phyloP scores from a whole-genome alignment of 2,329 filamentous ascomycete species.

The Exophiala alcalophila region DNA sequence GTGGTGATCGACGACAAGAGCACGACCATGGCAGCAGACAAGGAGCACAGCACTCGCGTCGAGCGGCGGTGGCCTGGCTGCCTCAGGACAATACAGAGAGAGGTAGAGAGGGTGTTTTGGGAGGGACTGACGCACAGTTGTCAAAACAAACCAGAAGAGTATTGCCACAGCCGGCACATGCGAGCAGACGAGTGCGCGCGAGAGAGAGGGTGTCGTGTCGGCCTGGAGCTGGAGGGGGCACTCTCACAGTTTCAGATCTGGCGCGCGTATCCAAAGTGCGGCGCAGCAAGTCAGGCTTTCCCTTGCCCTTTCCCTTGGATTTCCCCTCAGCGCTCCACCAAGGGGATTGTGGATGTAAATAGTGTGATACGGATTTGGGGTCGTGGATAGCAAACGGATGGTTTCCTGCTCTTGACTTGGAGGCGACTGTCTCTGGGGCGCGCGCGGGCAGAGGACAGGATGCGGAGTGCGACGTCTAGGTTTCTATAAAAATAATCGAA shows the following conservation, averaged over 20 bases:
- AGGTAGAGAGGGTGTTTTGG: slow-evolving; percentile 10
- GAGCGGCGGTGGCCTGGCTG: too few relatives aligned
- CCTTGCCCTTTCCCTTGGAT: slow-evolving; percentile 3
- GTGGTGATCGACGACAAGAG: slow-evolving; percentile 5
- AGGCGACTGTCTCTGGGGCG: too few relatives aligned
- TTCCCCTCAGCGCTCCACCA: slow-evolving; percentile 19
- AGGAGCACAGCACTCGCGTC: not conserved
- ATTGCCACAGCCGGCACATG: slow-evolving; percentile 8
- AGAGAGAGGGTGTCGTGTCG: too few relatives aligned
- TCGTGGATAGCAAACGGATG: too few relatives aligned
- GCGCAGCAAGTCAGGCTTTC: slow-evolving; percentile 22
- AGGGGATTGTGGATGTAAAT: slow-evolving; percentile 14
- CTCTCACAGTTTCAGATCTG: slow-evolving; percentile 26
- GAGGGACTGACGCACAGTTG: slow-evolving; percentile 18
- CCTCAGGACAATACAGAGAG: not conserved
- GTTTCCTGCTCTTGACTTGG: too few relatives aligned
- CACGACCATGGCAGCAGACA: slow-evolving; percentile 13
- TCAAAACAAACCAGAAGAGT: slow-evolving; percentile 24
- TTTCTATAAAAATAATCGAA: too few relatives aligned
- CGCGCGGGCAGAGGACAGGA: slow-evolving; percentile 1
- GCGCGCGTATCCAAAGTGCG: slow-evolving; percentile 28
- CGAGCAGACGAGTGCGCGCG: too few relatives aligned
- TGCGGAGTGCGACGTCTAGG: not conserved
- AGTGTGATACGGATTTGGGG: slow-evolving; percentile 16
- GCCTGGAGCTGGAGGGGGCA: slow-evolving; percentile 9